A percentile compares a stretch with the other conserved stretches of the same genome.
Conservation (phyloP, 352 stramenopile species). For the Phytophthora ramorum region DNA sequence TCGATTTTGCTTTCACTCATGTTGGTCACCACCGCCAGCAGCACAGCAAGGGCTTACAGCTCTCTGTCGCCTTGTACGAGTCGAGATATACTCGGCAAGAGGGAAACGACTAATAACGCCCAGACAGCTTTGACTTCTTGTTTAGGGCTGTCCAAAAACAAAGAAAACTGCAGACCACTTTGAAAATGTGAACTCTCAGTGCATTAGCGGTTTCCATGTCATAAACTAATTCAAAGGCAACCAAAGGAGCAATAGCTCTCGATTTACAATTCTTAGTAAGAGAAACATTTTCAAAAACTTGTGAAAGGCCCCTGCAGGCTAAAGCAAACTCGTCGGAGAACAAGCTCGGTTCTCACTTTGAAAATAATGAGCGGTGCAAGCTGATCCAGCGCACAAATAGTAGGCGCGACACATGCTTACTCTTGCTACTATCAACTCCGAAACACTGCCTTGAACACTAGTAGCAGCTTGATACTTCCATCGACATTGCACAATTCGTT, state of each 20-base stretch:
- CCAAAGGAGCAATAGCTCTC: too few relatives aligned
- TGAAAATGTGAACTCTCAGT: neutral
- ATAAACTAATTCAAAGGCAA: too few relatives aligned
- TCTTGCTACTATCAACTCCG: too few relatives aligned
- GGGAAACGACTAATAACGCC: too few relatives aligned
- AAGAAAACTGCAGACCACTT: too few relatives aligned
- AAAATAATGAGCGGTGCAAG: neutral
- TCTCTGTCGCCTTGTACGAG: too few relatives aligned
- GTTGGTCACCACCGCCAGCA: neutral
- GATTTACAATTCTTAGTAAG: too few relatives aligned
- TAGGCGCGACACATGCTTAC: too few relatives aligned
- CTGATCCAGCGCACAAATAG: neutral
- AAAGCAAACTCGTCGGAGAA: neutral
- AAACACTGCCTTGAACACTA: neutral
- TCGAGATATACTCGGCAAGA: neutral
- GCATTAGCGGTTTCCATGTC: neutral
- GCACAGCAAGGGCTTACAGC: neutral
- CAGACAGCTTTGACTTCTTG: neutral
- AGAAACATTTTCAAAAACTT: too few relatives aligned
- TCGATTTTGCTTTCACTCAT: slow-evolving; percentile 55
- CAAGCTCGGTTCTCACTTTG: neutral
- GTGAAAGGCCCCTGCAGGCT: too few relatives aligned
- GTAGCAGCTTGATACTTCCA: too few relatives aligned
- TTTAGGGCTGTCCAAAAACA: neutral
- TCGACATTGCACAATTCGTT: neutral